A percentile compares a stretch with the other conserved stretches of the same genome.
These are phyloP conservation scores for Sporothrix brasiliensis DNA, from an alignment of 2,329 filamentous ascomycete species.

Conservation along the genomic window DNA sequence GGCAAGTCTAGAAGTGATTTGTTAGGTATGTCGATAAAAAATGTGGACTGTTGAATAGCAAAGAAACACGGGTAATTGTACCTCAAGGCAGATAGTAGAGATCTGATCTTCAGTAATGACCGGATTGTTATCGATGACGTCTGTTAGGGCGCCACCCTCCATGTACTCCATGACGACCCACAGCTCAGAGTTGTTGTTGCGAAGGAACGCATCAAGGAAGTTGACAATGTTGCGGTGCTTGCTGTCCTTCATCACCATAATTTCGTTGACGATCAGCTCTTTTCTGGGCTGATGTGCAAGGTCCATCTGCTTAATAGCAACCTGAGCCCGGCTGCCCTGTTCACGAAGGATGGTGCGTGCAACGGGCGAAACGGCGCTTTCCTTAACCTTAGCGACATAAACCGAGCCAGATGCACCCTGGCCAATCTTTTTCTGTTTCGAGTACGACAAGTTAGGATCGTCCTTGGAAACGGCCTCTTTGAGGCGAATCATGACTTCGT, in stretches of 20 bases:
- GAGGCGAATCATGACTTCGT: slow-evolving; percentile 93
- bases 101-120: slow-evolving; percentile 96
- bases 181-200: slow-evolving; percentile 91
- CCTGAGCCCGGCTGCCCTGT: slow-evolving; percentile 80
- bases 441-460: slow-evolving; percentile 91
- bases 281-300: slow-evolving; percentile 95
- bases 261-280: slow-evolving; percentile 98
- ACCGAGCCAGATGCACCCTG: slow-evolving; percentile 97
- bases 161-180: slow-evolving; percentile 99
- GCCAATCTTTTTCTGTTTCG: slow-evolving; percentile 99
- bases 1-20: slow-evolving; percentile 72
- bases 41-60: not conserved
- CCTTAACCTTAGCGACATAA: slow-evolving; percentile 94
- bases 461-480: slow-evolving; percentile 95
- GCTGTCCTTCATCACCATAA: slow-evolving; percentile 99
- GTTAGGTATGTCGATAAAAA: not conserved
- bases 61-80: slow-evolving; percentile 49
- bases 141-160: slow-evolving; percentile 95
- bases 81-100: slow-evolving; percentile 94
- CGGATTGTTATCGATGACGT: slow-evolving; percentile 97
- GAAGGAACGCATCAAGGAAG: slow-evolving; percentile 93
- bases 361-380: slow-evolving; percentile 77
- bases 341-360: slow-evolving; percentile 77
- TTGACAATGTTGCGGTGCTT: slow-evolving; percentile 99
- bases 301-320: slow-evolving; percentile 99